These are phyloP conservation scores for Aspergillus baeticus DNA, from an alignment of 495 filamentous ascomycete species.

Conservation along the genomic window DNA sequence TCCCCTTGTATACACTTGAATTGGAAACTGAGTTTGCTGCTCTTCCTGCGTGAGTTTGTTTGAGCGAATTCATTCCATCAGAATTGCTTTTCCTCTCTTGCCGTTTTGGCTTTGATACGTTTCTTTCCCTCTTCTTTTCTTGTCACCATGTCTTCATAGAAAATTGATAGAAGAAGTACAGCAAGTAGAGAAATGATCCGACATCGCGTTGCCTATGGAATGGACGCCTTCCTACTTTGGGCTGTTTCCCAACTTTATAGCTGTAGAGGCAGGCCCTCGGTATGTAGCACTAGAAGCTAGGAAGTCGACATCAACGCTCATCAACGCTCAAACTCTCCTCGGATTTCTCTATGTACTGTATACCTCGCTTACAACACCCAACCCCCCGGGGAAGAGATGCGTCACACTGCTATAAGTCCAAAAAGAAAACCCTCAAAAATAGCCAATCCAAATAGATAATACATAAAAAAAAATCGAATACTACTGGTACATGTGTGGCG, in stretches of 20 bases:
- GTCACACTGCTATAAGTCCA: background rate
- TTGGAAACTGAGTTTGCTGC: constrained; percentile 17
- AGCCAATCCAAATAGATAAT: background rate
- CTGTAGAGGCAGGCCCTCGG: too few species aligned
- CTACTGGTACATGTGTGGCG: background rate
- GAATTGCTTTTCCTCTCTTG: background rate
- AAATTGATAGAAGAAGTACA: constrained; percentile 25
- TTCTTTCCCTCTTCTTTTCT: constrained; percentile 5
- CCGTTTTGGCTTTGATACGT: constrained; percentile 12
- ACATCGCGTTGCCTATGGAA: background rate
- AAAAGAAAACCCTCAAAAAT: background rate
- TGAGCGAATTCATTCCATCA: constrained; percentile 18
- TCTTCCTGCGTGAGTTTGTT: constrained; percentile 16
- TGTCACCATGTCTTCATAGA: constrained; percentile 9
- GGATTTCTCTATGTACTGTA: background rate
- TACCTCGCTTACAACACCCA: background rate
- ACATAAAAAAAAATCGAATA: background rate
- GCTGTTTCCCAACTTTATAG: background rate
- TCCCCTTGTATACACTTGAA: constrained; percentile 16
- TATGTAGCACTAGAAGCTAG: too few species aligned
- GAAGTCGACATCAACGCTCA: too few species aligned
- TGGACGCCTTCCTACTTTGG: background rate
- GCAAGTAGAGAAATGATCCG: constrained; percentile 27
- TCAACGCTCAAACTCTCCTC: background rate
- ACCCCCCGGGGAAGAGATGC: background rate